These are phyloP conservation scores for Penicillium sp. DNA, from an alignment of 2,329 filamentous ascomycete genomes.

Conservation along the genomic window DNA sequence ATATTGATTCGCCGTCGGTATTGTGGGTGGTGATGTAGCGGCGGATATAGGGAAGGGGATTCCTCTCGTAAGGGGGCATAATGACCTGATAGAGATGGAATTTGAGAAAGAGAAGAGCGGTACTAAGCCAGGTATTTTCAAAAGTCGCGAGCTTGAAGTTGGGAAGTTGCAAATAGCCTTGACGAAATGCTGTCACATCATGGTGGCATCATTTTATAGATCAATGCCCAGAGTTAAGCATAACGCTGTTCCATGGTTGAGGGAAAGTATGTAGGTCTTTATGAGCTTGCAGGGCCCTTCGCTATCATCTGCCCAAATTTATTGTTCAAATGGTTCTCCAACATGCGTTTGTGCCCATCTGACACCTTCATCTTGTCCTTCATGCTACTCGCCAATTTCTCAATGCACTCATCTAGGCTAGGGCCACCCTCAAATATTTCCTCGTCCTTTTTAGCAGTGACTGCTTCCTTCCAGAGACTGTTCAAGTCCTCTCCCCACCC, in stretches of 20 bases:
- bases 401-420: conserved; percentile 51
- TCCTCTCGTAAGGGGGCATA: conserved; percentile 24
- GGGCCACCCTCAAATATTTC: conserved; percentile 43
- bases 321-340: conserved; percentile 27
- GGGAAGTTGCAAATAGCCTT: not conserved
- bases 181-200: conserved; percentile 10
- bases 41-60: conserved; percentile 33
- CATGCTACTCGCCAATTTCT: conserved; percentile 50
- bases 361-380: conserved; percentile 48
- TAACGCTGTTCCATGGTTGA: not conserved
- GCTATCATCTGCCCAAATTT: conserved; percentile 23
- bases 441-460: conserved; percentile 57
- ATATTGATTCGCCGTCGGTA: conserved; percentile 38
- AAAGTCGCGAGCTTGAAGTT: not conserved
- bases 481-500: conserved; percentile 82
- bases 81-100: not conserved
- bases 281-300: not conserved
- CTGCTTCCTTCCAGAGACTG: conserved; percentile 62
- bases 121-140: no score
- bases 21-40: conserved; percentile 44
- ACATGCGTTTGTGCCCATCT: conserved; percentile 40
- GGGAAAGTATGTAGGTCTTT: not conserved
- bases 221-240: not conserved
- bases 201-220: conserved; percentile 11
- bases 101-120: not conserved